Base-by-base conservation (phyloP, 1,284 basidiomycete species). In the Cutaneotrichosporon spelunceum region DNA sequence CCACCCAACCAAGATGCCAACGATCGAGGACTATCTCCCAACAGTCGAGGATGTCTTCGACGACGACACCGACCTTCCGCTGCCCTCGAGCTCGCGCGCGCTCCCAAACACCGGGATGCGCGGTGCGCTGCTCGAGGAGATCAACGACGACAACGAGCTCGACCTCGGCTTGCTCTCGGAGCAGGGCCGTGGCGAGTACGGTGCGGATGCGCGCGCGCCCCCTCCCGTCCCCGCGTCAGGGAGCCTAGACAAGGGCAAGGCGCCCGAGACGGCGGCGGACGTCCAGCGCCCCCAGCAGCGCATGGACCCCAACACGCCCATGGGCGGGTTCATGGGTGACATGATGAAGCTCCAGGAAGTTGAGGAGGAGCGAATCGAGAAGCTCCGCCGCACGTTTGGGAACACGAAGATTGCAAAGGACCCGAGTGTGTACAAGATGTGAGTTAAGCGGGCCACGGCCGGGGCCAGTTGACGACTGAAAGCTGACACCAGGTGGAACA, bases 41-140 rank as follows among this genome's bases (percentile, higher is more conserved):
- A 77, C 78, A 19, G 74, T 78, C 63, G 78, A 79, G 49, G 69
- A 79, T 60, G 74, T 76, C 64, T 93, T 92, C 74, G 90, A 93
- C 84, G 91, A 93, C 80, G 90, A 93, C 71, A 90, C 89, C 19
- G 91, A 93, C 75, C 83, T 93, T 45, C 77, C 78, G 8, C 70
- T 79, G 44, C 77, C 78, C 27, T 71, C 70, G 23, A 54, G 62
- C 9, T 48, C 87, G 24, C 83, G 82, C n/a, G 80, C 85, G 0
- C 80, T 93, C 1, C 86, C 87, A 11, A 84, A 87, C 69, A 84
- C 84, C 16, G 88, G 88, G 56, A 65, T 83, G 1, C 83, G 81
- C 52, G 90, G 91, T 2, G 86, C 90, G 3, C 82, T 94, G 36
- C 80, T 94, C 61, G 84, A 91, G 73, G 87, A 91, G 79, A 84